Base-by-base conservation (phyloP, 768 basidiomycete species). In the Tylopilus rubrobrunneus region DNA sequence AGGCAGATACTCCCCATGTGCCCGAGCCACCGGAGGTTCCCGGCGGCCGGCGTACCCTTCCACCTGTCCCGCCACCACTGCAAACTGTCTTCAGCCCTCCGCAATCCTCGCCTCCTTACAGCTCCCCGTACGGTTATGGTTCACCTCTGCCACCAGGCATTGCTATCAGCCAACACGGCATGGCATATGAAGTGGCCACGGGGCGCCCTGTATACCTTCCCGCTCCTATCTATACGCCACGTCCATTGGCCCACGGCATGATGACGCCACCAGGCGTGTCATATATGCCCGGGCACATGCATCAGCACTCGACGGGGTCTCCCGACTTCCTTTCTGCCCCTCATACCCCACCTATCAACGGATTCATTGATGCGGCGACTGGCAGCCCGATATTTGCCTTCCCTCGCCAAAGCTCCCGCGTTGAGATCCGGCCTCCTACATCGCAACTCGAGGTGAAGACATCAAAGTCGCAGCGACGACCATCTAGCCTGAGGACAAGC, bases 151-250 rank as follows among this genome's bases (percentile, higher is more conserved):
- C 89, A n/a, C 83, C 83, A 14, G 90, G 90, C 45, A 77, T 91
- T 47, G 88, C 79, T 14, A 71, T 90, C 64, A 84, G 84, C 58
- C 80, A 83, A 50, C 84, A 87, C 55, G 90, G 90, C 31, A 77
- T 89, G 73, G 76, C 88, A n/a, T 92, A 85, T 64, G 90, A 92
- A 68, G 65, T 91, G 48, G 83, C 88, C 14, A 91, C 88, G 5
- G 91, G 91, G 39, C 88, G 87, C 37, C 81, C 88, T 11, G 84
- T 92, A 33, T 86, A 86, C 61, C 75, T 92, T 28, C 80, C 84
- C 56, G 75, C 78, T 12, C 79, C 82, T 19, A 78, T 87, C 74
- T 87, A 82, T 63, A 83, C 82, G 46, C 84, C 85, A 48, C 84
- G 81, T n/a, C 84, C 86, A 15, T 63, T 83, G 51, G 76, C 85